Conservation (phyloP, 2,329 filamentous ascomycete genomes). For the Ceratocystis colombiana region DNA sequence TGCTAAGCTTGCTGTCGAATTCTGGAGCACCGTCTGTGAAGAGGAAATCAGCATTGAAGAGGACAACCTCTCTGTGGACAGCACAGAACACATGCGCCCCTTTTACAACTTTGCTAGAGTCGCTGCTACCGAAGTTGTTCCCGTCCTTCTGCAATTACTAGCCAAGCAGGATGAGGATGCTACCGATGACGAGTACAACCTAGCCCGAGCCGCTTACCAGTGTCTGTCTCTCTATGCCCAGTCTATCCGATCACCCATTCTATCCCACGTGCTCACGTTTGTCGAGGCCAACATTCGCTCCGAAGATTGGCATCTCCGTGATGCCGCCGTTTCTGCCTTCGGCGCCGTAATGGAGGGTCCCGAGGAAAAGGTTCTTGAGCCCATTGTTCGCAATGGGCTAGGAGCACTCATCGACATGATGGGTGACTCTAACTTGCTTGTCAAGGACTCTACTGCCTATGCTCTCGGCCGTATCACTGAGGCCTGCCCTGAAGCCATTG, state of each 20-base stretch:
- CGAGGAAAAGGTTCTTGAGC: slow-evolving; percentile 81
- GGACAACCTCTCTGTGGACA: slow-evolving; percentile 66
- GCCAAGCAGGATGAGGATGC: slow-evolving; percentile 98
- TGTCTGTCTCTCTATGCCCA: slow-evolving; percentile 92
- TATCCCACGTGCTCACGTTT: slow-evolving; percentile 76
- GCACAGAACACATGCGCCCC: slow-evolving; percentile 71
- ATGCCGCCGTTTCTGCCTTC: slow-evolving; percentile 93
- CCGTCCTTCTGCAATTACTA: slow-evolving; percentile 76
- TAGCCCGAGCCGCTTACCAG: slow-evolving; percentile 89
- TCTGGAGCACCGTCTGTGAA: slow-evolving; percentile 99
- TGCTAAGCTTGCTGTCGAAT: slow-evolving; percentile 93
- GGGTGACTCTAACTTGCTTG: slow-evolving; percentile 79
- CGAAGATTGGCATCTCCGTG: slow-evolving; percentile 89
- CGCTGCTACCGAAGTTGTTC: slow-evolving; percentile 86
- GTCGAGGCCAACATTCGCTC: slow-evolving; percentile 83
- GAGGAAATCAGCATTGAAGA: slow-evolving; percentile 98
- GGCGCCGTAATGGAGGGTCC: slow-evolving; percentile 98
- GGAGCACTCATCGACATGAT: slow-evolving; percentile 84
- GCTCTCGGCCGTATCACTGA: slow-evolving; percentile 94
- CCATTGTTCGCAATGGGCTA: slow-evolving; percentile 90
- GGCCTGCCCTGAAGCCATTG: slow-evolving; percentile 81
- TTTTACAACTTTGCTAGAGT: slow-evolving; percentile 95
- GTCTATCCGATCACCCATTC: slow-evolving; percentile 74
- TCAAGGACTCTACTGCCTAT: slow-evolving; percentile 93
- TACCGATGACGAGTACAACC: slow-evolving; percentile 92